A percentile compares a stretch with the other conserved stretches of the same genome.
Conservation (phyloP, 2,329 filamentous ascomycete genomes). For the Sclerotiophoma versabilis region DNA sequence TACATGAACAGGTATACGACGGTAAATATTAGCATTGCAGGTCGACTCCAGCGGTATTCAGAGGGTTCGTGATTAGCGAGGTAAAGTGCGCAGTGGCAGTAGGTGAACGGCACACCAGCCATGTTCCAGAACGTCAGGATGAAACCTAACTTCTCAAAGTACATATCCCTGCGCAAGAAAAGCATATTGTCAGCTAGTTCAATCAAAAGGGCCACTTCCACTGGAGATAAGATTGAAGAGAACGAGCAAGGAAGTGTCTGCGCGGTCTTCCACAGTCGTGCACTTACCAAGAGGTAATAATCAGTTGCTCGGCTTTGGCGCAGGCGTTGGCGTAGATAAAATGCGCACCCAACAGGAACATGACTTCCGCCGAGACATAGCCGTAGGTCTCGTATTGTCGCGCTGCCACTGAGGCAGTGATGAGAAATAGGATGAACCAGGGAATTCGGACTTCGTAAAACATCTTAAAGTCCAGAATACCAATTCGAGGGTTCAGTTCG, state of each 20-base stretch:
- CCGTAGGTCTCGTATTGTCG: slow-evolving; percentile 84
- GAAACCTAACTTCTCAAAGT: slow-evolving; percentile 94
- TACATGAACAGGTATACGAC: slow-evolving; percentile 78
- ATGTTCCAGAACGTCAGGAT: slow-evolving; percentile 98
- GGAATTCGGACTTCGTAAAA: slow-evolving; percentile 91
- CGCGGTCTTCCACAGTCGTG: background rate
- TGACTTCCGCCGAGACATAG: slow-evolving; percentile 81
- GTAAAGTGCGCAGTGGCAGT: slow-evolving; percentile 92
- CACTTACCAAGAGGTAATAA: slow-evolving; percentile 78
- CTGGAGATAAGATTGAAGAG: background rate
- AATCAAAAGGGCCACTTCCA: background rate
- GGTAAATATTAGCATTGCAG: slow-evolving; percentile 68
- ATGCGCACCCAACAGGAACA: slow-evolving; percentile 84
- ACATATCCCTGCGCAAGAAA: slow-evolving; percentile 73
- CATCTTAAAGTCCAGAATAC: slow-evolving; percentile 88
- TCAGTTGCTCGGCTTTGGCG: slow-evolving; percentile 88
- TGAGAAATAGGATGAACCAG: slow-evolving; percentile 85
- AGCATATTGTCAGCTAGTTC: background rate
- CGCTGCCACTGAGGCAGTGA: slow-evolving; percentile 75
- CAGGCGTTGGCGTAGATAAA: slow-evolving; percentile 92
- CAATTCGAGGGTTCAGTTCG: slow-evolving; percentile 83
- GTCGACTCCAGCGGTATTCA: slow-evolving; percentile 77
- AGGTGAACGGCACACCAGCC: slow-evolving; percentile 86
- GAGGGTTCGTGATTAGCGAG: slow-evolving; percentile 81
- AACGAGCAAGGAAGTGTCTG: background rate